Evolutionary conservation across 1,139 yeast genomes (phyloP).

Genomic region (Kodamaea ohmeri): DNA sequence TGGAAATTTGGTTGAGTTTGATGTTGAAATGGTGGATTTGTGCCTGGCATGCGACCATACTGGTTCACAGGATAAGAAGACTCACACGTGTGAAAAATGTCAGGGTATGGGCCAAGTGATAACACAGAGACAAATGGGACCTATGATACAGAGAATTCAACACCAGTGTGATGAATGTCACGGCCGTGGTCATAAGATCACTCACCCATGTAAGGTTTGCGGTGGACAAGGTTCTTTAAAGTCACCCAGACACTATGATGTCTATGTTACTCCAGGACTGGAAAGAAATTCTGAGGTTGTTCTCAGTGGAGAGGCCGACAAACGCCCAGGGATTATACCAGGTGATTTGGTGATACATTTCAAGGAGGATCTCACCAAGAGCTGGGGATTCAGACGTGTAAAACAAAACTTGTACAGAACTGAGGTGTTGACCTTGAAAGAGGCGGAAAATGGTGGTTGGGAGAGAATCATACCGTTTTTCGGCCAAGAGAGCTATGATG

Average conservation of each 20-base stretch:
- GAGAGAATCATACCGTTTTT: conserved; percentile 59
- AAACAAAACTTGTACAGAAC: conserved; percentile 74
- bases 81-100: conserved; percentile 64
- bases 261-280: conserved; percentile 70
- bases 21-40: conserved; percentile 66
- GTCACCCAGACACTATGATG: conserved; percentile 54
- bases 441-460: conserved; percentile 84
- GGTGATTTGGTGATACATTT: conserved; percentile 73
- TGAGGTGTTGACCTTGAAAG: conserved; percentile 69
- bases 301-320: conserved; percentile 78
- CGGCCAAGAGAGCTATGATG: conserved; percentile 49
- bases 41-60: conserved; percentile 80
- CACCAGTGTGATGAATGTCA: conserved; percentile 74
- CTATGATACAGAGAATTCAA: conserved; percentile 85
- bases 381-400: conserved; percentile 84
- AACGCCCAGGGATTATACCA: conserved; percentile 73
- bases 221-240: conserved; percentile 65
- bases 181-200: conserved; percentile 71
- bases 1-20: conserved; percentile 63
- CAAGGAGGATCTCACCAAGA: conserved; percentile 50
- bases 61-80: conserved; percentile 78
- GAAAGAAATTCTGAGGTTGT: conserved; percentile 58
- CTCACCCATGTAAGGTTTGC: conserved; percentile 65
- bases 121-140: conserved; percentile 77
- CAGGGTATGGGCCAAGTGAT: conserved; percentile 69